phyloP scores from a whole-genome alignment of 768 basidiomycete genomes.

The Lentinula aciculospora region DNA sequence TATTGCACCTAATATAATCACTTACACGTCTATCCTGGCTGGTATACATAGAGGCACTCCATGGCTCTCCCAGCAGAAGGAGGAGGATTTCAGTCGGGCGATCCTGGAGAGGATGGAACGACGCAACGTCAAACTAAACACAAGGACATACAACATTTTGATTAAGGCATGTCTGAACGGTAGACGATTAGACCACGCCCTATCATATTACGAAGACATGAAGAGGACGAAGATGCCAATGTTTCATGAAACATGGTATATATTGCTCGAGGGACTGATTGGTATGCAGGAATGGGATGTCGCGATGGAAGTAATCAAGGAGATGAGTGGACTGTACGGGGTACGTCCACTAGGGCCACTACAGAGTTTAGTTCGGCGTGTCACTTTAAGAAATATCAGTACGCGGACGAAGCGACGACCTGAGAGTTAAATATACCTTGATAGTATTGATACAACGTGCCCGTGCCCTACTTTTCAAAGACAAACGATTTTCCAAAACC shows the following conservation, averaged over 20 bases:
- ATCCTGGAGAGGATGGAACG: constrained; percentile 57
- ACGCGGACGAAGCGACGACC: background rate
- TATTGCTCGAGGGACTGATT: constrained; percentile 63
- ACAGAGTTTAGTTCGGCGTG: constrained; percentile 38
- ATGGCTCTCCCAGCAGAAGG: constrained; percentile 39
- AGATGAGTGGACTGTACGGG: constrained; percentile 43
- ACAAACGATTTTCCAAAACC: constrained; percentile 65
- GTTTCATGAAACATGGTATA: constrained; percentile 68
- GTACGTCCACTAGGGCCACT: constrained; percentile 41
- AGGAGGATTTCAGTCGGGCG: constrained; percentile 39
- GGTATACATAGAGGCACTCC: constrained; percentile 56
- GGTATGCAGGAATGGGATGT: constrained; percentile 52
- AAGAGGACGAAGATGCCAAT: constrained; percentile 36
- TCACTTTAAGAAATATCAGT: constrained; percentile 26
- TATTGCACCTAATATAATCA: constrained; percentile 64
- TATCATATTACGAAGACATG: constrained; percentile 63
- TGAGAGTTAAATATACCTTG: background rate
- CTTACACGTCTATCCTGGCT: constrained; percentile 76
- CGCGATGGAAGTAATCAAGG: constrained; percentile 54
- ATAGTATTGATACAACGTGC: background rate
- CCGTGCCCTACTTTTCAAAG: constrained; percentile 25
- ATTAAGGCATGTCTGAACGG: constrained; percentile 61
- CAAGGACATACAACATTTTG: constrained; percentile 73
- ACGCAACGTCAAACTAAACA: constrained; percentile 46
- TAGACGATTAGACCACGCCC: constrained; percentile 41